Percentiles rank a stretch among this genome's conserved stretches.
Evolutionary conservation across 176 grass and related monocot species (phyloP).

Genomic region (Rhynchospora pubera): DNA sequence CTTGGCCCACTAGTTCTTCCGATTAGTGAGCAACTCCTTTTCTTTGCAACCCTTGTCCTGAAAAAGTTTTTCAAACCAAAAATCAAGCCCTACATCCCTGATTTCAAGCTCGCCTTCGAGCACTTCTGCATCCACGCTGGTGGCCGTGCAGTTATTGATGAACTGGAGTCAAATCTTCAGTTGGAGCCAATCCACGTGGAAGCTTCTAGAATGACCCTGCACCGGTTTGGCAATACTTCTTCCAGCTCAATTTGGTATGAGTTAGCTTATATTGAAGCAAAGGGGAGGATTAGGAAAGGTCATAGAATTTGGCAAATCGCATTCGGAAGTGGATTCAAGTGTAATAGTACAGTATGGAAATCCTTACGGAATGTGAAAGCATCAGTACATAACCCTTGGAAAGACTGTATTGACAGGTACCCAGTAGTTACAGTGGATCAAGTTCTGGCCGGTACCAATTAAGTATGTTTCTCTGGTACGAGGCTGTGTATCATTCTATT

Average conservation of each 20-base stretch:
- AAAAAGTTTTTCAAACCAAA: constrained; percentile 33
- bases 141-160: constrained; percentile 49
- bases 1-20: constrained; percentile 48
- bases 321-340: constrained; percentile 50
- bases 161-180: constrained; percentile 47
- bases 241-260: constrained; percentile 55
- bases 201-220: constrained; percentile 47
- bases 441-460: constrained; percentile 15
- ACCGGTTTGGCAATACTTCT: constrained; percentile 48
- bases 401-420: constrained; percentile 41
- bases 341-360: constrained; percentile 52
- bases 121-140: constrained; percentile 62
- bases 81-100: constrained; percentile 45
- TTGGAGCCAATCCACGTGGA: constrained; percentile 42
- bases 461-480: background rate
- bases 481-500: constrained; percentile 1
- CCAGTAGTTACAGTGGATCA: constrained; percentile 39
- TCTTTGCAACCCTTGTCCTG: constrained; percentile 23
- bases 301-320: constrained; percentile 48
- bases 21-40: constrained; percentile 44
- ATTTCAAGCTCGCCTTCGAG: constrained; percentile 48
- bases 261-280: constrained; percentile 38
- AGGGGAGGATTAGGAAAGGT: constrained; percentile 34
- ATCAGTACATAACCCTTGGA: constrained; percentile 32
- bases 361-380: constrained; percentile 39